Evolutionary conservation across 2,329 filamentous ascomycete genomes (phyloP).

Genomic region (Fusarium albosuccineum): DNA sequence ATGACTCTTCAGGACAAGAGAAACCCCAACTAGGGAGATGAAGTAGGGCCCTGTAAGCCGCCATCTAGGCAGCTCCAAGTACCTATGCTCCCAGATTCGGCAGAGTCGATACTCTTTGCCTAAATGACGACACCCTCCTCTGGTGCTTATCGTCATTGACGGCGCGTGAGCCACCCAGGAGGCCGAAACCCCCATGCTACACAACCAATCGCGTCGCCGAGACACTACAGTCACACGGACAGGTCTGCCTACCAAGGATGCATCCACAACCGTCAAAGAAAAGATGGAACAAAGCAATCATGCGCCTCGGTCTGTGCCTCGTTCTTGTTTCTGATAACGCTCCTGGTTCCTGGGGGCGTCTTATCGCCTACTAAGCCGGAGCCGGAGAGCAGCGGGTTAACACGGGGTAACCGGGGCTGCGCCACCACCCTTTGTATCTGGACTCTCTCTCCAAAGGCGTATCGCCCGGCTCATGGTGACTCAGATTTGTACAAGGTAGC

Average conservation of each 20-base stretch:
- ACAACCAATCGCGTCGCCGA: slow-evolving; percentile 16
- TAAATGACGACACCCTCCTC: slow-evolving; percentile 42
- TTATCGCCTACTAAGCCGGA: slow-evolving; percentile 20
- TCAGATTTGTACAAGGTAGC: slow-evolving; percentile 13
- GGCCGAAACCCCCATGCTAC: slow-evolving; percentile 12
- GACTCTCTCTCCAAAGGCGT: too few relatives aligned
- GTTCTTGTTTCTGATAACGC: slow-evolving; percentile 23
- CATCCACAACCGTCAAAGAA: not conserved
- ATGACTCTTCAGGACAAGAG: slow-evolving; percentile 32
- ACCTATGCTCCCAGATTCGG: not conserved
- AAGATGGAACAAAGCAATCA: slow-evolving; percentile 18
- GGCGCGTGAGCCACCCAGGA: slow-evolving; percentile 19
- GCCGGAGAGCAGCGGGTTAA: not conserved
- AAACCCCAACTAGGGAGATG: slow-evolving; percentile 35
- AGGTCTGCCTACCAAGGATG: slow-evolving; percentile 18
- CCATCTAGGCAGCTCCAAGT: slow-evolving; percentile 30
- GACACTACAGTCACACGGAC: slow-evolving; percentile 27
- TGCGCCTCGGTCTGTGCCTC: slow-evolving; percentile 38
- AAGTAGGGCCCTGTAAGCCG: slow-evolving; percentile 11
- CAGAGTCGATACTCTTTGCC: not conserved
- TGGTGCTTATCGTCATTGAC: slow-evolving; percentile 32
- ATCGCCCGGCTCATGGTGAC: slow-evolving; percentile 37
- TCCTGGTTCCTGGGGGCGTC: slow-evolving; percentile 17
- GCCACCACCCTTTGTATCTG: too few relatives aligned
- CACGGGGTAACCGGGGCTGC: not conserved